Percentiles rank a stretch among this genome's conserved stretches.
These are phyloP conservation scores for Lentinula boryana DNA, from an alignment of 768 basidiomycete genomes.

Conservation along the genomic window DNA sequence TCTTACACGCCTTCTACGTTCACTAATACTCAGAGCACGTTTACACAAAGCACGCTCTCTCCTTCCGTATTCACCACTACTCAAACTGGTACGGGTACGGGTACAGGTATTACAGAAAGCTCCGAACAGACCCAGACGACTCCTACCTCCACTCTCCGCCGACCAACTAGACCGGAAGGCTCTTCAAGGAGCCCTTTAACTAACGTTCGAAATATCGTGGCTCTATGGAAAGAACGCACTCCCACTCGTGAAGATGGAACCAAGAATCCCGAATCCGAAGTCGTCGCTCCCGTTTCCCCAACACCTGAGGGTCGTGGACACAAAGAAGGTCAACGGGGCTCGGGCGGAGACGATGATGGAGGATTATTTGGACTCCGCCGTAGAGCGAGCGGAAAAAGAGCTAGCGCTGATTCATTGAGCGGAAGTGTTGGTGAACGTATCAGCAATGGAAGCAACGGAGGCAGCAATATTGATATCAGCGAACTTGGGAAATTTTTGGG, in stretches of 20 bases:
- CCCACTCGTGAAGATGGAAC: constrained; percentile 26
- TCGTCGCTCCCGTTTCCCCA: not conserved
- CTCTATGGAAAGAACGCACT: constrained; percentile 75
- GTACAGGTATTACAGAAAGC: constrained; percentile 19
- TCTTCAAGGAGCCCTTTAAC: constrained; percentile 68
- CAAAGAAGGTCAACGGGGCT: not conserved
- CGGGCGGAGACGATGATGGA: constrained; percentile 18
- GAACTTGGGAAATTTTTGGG: constrained; percentile 6
- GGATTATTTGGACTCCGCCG: constrained; percentile 49
- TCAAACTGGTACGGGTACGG: constrained; percentile 34
- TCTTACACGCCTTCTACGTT: constrained; percentile 9
- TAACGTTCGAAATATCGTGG: constrained; percentile 74
- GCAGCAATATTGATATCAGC: constrained; percentile 3
- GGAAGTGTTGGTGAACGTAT: not conserved
- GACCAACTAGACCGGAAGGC: constrained; percentile 39
- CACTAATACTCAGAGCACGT: constrained; percentile 5
- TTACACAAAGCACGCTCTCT: constrained; percentile 7
- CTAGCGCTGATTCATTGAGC: not conserved
- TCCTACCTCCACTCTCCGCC: constrained; percentile 50
- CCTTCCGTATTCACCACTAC: constrained; percentile 12
- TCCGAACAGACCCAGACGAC: constrained; percentile 17
- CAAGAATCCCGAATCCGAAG: not conserved
- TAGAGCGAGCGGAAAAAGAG: constrained; percentile 20
- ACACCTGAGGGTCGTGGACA: not conserved
- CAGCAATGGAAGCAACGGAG: not conserved